These are phyloP conservation scores for Diplotaxis tenuifolia DNA, from an alignment of 345 rosid species.

Conservation along the genomic window DNA sequence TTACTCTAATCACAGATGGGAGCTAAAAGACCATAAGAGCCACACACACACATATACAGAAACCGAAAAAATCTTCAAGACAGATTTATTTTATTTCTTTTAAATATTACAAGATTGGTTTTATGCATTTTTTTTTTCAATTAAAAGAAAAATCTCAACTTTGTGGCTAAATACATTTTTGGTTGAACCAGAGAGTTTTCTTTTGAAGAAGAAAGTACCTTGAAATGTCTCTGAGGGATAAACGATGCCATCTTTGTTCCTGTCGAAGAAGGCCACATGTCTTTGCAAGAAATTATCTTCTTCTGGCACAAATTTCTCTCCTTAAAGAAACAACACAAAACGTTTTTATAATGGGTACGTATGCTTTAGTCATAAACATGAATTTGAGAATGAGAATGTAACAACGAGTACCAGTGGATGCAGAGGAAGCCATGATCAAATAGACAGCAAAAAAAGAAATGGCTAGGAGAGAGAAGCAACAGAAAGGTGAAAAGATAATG, in stretches of 20 bases:
- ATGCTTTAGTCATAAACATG: neutral
- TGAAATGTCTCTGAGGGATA: slow-evolving; percentile 79
- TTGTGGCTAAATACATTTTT: slow-evolving; percentile 3
- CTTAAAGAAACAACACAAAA: neutral
- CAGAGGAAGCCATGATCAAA: slow-evolving; percentile 30
- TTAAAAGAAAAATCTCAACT: too few species aligned
- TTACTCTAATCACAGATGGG: neutral
- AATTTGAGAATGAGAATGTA: neutral
- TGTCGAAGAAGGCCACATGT: slow-evolving; percentile 81
- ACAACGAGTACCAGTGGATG: slow-evolving; percentile 17
- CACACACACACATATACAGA: too few species aligned
- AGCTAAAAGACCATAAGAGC: neutral
- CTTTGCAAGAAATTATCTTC: slow-evolving; percentile 55
- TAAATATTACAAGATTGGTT: neutral
- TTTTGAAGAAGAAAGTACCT: slow-evolving; percentile 39
- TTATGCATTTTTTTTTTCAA: too few species aligned
- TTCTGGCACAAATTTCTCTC: slow-evolving; percentile 35
- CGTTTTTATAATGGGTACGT: neutral
- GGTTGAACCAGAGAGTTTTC: too few species aligned
- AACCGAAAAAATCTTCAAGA: neutral
- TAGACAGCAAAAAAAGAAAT: neutral
- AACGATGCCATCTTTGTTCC: slow-evolving; percentile 68
- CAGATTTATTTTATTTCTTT: neutral
- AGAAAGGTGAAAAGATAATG: slow-evolving; percentile 9
- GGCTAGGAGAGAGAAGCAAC: neutral